Base-by-base conservation (phyloP, 2,329 filamentous ascomycete species). In the Curvularia sp. region DNA sequence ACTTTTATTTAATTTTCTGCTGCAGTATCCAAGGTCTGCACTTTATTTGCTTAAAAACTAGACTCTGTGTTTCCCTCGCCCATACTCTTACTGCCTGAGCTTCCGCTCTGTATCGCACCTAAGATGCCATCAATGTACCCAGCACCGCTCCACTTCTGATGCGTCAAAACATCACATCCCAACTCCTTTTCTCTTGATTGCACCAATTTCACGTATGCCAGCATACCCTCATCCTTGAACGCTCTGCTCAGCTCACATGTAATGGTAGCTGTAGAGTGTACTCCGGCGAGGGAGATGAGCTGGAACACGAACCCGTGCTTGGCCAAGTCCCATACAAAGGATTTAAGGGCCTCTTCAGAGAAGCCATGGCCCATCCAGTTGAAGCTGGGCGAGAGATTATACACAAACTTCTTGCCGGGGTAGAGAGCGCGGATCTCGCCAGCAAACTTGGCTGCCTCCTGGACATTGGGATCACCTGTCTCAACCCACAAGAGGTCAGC, bases 301-400 rank as follows among this genome's bases (percentile, higher is more conserved):
- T 89, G 87, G 54, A 89, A 78, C 23, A 87, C 82, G 65, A 88
- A 89, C 34, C 94, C 94, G 70, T 97, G 90, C 74, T 89, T 87
- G 8, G 93, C 95, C 65, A 99, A 87, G 76, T 98, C 94, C 94
- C 94, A 98, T 69, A 99, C 91, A 77, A 99, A 99, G 5, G 87
- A 92, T 80, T 90, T 92, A 54, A 99, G 84, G 5, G 89, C 89
- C 60, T 87, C 88, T 63, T 93, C 87, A 3, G 86, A 89, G 79
- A 98, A 99, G 28, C 94, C 95, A 75, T 98, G 93, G 10, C 88
- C 88, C 87, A 96, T 95, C 95, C 95, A 99, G 83, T 99, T 98
- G 85, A 99, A 99, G 8, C 92, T 96, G 1, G 95, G 95, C 4
- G 89, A 93, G 1, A 99, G 85, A 80, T 99, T 99, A 81, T 99